Conservation (phyloP, 2,329 filamentous ascomycete genomes). For the Penicillium sclerotigenum region DNA sequence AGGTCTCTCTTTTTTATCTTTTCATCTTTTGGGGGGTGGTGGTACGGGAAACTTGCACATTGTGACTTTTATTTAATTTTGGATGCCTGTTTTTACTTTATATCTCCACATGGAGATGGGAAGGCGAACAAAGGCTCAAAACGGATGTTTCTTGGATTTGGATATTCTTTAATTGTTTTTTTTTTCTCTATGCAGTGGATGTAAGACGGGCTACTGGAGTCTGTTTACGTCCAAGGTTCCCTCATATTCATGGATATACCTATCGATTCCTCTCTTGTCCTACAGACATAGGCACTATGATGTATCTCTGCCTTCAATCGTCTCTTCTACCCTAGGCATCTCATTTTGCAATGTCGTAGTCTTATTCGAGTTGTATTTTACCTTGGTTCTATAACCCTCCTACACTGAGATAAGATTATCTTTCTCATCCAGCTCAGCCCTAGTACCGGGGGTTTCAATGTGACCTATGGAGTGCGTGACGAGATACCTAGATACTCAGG, state of each 20-base stretch:
- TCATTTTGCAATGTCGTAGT: background rate
- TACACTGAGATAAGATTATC: too few relatives aligned
- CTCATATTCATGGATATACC: too few relatives aligned
- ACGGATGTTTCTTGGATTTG: constrained; percentile 11
- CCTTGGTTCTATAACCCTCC: too few relatives aligned
- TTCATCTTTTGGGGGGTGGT: background rate
- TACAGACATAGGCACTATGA: too few relatives aligned
- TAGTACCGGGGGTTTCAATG: background rate
- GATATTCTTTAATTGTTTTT: constrained; percentile 2
- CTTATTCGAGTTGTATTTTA: too few relatives aligned
- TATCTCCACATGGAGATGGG: background rate
- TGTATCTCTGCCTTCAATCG: background rate
- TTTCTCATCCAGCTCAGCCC: background rate
- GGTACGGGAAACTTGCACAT: constrained; percentile 9
- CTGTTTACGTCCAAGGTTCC: background rate
- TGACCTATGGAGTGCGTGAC: background rate
- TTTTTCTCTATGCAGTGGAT: background rate
- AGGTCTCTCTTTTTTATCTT: constrained; percentile 2
- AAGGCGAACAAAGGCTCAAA: constrained; percentile 13
- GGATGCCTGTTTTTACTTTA: constrained; percentile 11
- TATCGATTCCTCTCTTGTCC: background rate
- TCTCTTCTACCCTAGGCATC: background rate
- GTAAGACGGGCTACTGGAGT: constrained; percentile 5
- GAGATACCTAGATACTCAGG: background rate
- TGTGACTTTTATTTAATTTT: constrained; percentile 4